Conservation (phyloP, 768 basidiomycete species). For the Epithele typhae region DNA sequence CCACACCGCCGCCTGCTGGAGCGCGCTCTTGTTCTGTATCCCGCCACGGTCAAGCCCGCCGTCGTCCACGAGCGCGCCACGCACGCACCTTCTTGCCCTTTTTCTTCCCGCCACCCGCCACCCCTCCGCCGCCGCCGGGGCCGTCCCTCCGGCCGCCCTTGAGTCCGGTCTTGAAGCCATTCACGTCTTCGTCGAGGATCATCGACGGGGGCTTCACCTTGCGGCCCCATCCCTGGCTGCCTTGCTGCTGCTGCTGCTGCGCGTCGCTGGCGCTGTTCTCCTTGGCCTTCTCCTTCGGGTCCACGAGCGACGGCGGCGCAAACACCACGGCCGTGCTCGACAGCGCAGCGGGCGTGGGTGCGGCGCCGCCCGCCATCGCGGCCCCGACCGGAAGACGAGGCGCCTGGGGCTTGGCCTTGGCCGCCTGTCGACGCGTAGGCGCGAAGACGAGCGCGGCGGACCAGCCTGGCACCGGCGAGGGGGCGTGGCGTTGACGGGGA, state of each 20-base stretch:
- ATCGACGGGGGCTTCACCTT: constrained; percentile 90
- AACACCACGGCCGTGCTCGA: constrained; percentile 64
- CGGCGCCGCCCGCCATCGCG: constrained; percentile 32
- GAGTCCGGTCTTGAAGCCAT: constrained; percentile 69
- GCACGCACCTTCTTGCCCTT: constrained; percentile 57
- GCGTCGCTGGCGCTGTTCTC: constrained; percentile 3
- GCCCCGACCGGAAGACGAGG: constrained; percentile 61
- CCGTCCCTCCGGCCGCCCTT: constrained; percentile 51
- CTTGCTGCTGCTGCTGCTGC: constrained; percentile 32
- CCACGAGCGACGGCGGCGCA: constrained; percentile 60
- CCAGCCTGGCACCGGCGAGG: constrained; percentile 57
- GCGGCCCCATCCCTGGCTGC: constrained; percentile 72
- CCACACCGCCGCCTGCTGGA: constrained; percentile 54
- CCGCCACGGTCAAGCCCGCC: neutral
- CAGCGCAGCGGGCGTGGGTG: constrained; percentile 25
- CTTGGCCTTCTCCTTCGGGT: constrained; percentile 29
- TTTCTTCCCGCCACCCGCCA: constrained; percentile 34
- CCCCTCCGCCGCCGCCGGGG: constrained; percentile 48
- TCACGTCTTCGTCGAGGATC: constrained; percentile 85
- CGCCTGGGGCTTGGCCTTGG: constrained; percentile 53
- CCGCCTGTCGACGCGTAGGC: constrained; percentile 60
- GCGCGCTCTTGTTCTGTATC: constrained; percentile 57
- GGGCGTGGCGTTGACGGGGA: constrained; percentile 6
- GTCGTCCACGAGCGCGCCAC: neutral
- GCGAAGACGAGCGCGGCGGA: constrained; percentile 88